Base-by-base conservation (phyloP, 148 eudicot species). In the Salicornia ramosissima region DNA sequence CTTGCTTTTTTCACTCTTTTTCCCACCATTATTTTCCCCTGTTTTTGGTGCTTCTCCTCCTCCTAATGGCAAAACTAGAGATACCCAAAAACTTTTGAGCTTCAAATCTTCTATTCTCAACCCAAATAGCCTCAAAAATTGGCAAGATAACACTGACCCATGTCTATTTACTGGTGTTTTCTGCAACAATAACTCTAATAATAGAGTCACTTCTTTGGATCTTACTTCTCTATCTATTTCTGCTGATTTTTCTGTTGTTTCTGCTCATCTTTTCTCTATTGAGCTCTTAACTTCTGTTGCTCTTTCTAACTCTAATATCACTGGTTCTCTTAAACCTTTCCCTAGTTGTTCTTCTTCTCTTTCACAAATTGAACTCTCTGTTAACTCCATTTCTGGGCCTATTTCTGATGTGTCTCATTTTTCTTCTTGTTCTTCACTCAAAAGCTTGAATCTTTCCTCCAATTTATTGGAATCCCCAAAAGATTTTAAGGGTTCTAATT, bases 131-230 rank as follows among this genome's bases (percentile, higher is more conserved):
- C 92, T 93, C 33, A 67, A 50, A 18, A 74, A 82, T 34, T 94
- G 99, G 99, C 47, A 39, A 2, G 39, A 79, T 7, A 51, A 21
- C 49, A 15, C 18, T 24, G 54, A 72, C 73, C 93, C 97, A 2
- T 94, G 99, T 78, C 68, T 56, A 4, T 94, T 84, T 77, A 74
- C 73, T n/a, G 93, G 99, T 0, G 89, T 94, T 52, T 46, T 75
- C 16, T 94, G 98, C 72, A 77, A 71, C 7, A 66, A 66, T 13
- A 74, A 63, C 71, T 75, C 78, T 0, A 43, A 46, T 46, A 46
- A 46, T 46, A 80, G 88, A 28, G 90, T 93, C 2, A 60, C 83
- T 3, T 60, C 87, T 18, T 39, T 94, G 61, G 80, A 87, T 75
- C 96, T 94, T 75, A 59, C 52, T 31, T 33, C 43, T 19, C 1